A percentile compares a stretch with the other conserved stretches of the same genome.
Conservation (phyloP, 768 basidiomycete genomes). For the Piloderma croceum region DNA sequence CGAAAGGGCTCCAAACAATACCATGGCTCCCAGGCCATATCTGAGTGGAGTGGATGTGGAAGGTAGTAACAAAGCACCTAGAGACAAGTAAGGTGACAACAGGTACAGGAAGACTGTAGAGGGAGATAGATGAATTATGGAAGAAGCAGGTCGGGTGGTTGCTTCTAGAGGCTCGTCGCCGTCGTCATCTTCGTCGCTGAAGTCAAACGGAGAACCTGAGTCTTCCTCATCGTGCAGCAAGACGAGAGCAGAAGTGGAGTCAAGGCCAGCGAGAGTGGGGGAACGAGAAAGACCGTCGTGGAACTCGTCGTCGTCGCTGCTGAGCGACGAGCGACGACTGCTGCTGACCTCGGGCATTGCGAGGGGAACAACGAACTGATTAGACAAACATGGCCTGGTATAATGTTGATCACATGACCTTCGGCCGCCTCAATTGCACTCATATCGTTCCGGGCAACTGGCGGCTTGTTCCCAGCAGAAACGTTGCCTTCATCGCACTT, state of each 20-base stretch:
- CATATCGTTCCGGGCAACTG: too few relatives aligned
- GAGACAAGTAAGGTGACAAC: constrained; percentile 59
- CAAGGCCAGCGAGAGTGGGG: constrained; percentile 24
- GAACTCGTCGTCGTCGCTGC: too few relatives aligned
- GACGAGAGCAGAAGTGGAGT: constrained; percentile 52
- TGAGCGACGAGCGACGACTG: constrained; percentile 12
- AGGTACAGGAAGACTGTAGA: constrained; percentile 62
- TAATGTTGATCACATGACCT: too few relatives aligned
- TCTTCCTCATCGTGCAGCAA: constrained; percentile 55
- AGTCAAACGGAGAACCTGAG: constrained; percentile 21
- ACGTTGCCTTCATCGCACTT: too few relatives aligned
- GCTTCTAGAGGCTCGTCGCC: constrained; percentile 23
- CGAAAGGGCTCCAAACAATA: constrained; percentile 52
- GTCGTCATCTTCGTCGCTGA: constrained; percentile 41
- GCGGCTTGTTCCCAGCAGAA: too few relatives aligned
- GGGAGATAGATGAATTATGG: constrained; percentile 17
- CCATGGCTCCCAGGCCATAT: constrained; percentile 42
- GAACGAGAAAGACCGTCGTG: constrained; percentile 17
- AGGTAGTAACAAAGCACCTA: constrained; percentile 63
- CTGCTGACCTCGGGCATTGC: too few relatives aligned
- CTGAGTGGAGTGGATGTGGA: constrained; percentile 43
- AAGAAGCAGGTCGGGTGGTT: neutral
- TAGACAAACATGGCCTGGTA: too few relatives aligned
- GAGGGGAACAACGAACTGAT: too few relatives aligned
- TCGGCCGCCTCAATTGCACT: too few relatives aligned